phyloP scores from a whole-genome alignment of 352 stramenopile species.

The Thalassiosira tumida region DNA sequence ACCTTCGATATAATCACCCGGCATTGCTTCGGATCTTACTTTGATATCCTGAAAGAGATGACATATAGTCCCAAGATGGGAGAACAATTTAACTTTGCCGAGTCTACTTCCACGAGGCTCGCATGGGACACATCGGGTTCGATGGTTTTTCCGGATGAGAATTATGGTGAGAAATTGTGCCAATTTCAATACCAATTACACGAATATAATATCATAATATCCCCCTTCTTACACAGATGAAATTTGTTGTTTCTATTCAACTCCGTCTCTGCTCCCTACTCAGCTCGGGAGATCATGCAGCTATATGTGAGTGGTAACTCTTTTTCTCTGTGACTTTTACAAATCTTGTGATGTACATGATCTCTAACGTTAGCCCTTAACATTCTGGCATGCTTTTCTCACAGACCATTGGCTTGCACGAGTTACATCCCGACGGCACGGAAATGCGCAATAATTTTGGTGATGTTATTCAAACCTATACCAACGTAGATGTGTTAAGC shows the following conservation, averaged over 20 bases:
- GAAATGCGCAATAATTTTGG: constrained; percentile 82
- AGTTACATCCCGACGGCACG: constrained; percentile 87
- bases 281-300: constrained; percentile 79
- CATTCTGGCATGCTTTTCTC: background rate
- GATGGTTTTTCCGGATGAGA: constrained; percentile 81
- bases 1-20: constrained; percentile 89
- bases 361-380: background rate
- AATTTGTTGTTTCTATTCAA: background rate
- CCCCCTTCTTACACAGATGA: background rate
- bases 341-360: background rate
- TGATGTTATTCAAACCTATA: constrained; percentile 84
- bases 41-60: constrained; percentile 77
- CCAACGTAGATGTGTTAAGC: constrained; percentile 86
- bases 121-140: constrained; percentile 60
- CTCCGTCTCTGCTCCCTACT: background rate
- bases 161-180: constrained; percentile 61
- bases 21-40: constrained; percentile 87
- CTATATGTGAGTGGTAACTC: constrained; percentile 28
- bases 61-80: constrained; percentile 81
- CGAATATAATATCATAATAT: background rate
- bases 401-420: constrained; percentile 75
- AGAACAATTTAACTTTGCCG: constrained; percentile 78
- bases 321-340: background rate
- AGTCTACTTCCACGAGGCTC: constrained; percentile 61
- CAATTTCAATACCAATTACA: background rate